A percentile compares a stretch with the other conserved stretches of the same genome.
Conservation (phyloP, 495 filamentous ascomycete species). For the Penicillium samsonianum region DNA sequence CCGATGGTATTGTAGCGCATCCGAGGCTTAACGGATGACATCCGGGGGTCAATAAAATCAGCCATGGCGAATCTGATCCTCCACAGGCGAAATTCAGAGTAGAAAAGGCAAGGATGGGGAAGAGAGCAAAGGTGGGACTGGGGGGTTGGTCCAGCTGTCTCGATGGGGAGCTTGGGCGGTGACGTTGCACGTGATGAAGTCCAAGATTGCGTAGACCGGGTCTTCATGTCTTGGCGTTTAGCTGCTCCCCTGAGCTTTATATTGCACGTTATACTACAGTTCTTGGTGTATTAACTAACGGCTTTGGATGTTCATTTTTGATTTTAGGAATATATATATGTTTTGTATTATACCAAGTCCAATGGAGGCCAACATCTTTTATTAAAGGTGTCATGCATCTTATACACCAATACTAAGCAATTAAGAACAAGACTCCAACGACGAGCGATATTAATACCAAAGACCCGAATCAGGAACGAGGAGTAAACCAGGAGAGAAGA, state of each 20-base stretch:
- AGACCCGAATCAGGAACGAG: background rate
- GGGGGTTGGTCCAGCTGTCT: slow-evolving; percentile 35
- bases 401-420: background rate
- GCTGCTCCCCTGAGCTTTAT: too few species aligned
- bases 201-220: background rate
- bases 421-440: background rate
- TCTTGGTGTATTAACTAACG: too few species aligned
- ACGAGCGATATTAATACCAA: background rate
- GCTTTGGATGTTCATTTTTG: too few species aligned
- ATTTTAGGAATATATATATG: background rate
- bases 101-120: slow-evolving; percentile 18
- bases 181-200: slow-evolving; percentile 28
- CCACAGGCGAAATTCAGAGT: slow-evolving; percentile 20
- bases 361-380: background rate
- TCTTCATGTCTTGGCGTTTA: background rate
- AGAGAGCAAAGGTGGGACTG: slow-evolving; percentile 23
- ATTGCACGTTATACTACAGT: too few species aligned
- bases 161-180: slow-evolving; percentile 33
- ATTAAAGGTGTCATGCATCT: background rate
- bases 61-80: slow-evolving; percentile 52
- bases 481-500: background rate
- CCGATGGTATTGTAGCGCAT: slow-evolving; percentile 97
- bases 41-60: slow-evolving; percentile 70
- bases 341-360: background rate
- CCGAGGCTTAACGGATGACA: slow-evolving; percentile 78